A percentile compares a stretch with the other conserved stretches of the same genome.
Conservation (phyloP, 352 stramenopile species). For the Phytophthora brassicae region DNA sequence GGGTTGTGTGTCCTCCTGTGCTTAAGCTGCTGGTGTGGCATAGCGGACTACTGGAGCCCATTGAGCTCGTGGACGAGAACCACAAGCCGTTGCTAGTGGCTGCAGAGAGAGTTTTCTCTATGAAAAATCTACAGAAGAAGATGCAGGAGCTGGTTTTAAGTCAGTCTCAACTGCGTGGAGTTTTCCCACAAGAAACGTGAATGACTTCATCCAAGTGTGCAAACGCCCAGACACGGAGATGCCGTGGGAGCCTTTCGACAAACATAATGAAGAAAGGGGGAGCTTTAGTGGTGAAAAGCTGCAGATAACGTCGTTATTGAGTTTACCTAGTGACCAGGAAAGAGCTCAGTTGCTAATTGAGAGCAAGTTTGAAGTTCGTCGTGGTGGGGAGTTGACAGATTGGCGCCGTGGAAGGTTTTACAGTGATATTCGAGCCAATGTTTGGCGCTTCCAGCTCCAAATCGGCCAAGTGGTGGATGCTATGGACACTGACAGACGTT, state of each 20-base stretch:
- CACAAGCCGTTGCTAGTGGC: conserved; percentile 39
- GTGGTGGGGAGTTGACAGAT: conserved; percentile 20
- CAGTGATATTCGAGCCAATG: conserved; percentile 41
- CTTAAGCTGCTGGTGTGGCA: conserved; percentile 36
- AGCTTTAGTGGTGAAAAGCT: conserved; percentile 17
- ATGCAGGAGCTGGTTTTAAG: conserved; percentile 26
- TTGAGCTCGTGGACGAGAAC: conserved; percentile 23
- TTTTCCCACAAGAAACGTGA: conserved; percentile 40
- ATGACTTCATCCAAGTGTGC: conserved; percentile 46
- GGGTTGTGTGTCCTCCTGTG: background rate
- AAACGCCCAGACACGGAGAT: conserved; percentile 33
- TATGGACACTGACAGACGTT: conserved; percentile 69
- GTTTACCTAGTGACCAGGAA: conserved; percentile 31
- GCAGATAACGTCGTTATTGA: conserved; percentile 40
- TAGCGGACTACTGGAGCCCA: conserved; percentile 16
- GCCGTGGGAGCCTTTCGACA: conserved; percentile 42
- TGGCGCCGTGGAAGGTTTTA: conserved; percentile 58
- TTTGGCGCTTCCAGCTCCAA: conserved; percentile 63
- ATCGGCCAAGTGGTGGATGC: conserved; percentile 69
- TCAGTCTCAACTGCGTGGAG: conserved; percentile 36
- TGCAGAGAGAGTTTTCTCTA: conserved; percentile 20
- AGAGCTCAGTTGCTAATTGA: conserved; percentile 59
- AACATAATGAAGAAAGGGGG: background rate
- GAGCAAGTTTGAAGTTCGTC: conserved; percentile 23
- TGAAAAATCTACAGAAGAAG: conserved; percentile 4